These are phyloP conservation scores for Allantophomopsis cytisporea DNA, from an alignment of 2,329 filamentous ascomycete genomes.

Conservation along the genomic window DNA sequence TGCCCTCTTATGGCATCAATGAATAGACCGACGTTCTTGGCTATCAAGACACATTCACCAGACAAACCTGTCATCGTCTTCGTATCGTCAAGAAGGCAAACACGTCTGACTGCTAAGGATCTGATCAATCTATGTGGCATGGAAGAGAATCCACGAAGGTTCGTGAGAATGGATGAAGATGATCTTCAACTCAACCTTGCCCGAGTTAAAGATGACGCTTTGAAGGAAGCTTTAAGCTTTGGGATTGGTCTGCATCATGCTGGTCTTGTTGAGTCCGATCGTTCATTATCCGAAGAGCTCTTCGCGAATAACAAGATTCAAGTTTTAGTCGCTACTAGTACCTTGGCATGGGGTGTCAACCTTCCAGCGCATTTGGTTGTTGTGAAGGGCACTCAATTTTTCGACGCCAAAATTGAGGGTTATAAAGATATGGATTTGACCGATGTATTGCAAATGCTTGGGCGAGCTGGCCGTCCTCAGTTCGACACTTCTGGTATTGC, in stretches of 20 bases:
- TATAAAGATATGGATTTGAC: slow-evolving; percentile 99
- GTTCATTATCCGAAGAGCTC: slow-evolving; percentile 82
- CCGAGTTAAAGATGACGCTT: slow-evolving; percentile 81
- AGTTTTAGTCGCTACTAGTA: slow-evolving; percentile 89
- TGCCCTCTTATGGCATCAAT: slow-evolving; percentile 98
- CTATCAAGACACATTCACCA: slow-evolving; percentile 92
- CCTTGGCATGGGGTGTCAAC: slow-evolving; percentile 96
- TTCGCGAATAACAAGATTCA: slow-evolving; percentile 98
- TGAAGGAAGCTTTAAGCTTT: slow-evolving; percentile 91
- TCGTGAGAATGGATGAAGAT: slow-evolving; percentile 89
- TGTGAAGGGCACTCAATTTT: slow-evolving; percentile 96
- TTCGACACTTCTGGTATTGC: slow-evolving; percentile 95
- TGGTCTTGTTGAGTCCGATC: slow-evolving; percentile 87
- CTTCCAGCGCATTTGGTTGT: slow-evolving; percentile 92
- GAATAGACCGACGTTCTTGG: slow-evolving; percentile 93
- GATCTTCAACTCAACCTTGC: slow-evolving; percentile 80
- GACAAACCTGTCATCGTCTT: slow-evolving; percentile 98
- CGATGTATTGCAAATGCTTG: slow-evolving; percentile 95
- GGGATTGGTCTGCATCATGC: slow-evolving; percentile 96
- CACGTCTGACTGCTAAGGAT: slow-evolving; percentile 86
- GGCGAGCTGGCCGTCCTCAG: slow-evolving; percentile 86
- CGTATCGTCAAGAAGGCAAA: slow-evolving; percentile 89
- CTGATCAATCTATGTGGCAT: slow-evolving; percentile 96
- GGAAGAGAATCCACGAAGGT: slow-evolving; percentile 92
- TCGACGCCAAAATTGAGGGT: slow-evolving; percentile 92